Evolutionary conservation across 805 yeast species (phyloP).

Genomic region (Kurtzmaniella fragi): DNA sequence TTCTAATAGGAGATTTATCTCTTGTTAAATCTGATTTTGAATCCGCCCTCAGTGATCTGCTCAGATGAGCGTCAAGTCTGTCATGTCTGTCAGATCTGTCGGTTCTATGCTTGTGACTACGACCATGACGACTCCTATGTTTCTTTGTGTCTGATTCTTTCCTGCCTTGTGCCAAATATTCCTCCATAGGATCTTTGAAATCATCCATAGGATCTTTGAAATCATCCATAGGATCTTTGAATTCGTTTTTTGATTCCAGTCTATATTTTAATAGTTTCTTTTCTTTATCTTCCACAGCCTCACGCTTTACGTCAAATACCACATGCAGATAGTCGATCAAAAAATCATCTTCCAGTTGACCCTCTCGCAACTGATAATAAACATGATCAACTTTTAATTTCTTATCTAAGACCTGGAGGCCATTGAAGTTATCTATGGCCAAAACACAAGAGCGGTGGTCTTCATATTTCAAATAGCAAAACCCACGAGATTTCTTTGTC

Average conservation of each 20-base stretch:
- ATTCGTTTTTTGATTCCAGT: no score
- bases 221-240: conserved; percentile 34
- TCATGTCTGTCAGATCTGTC: not conserved
- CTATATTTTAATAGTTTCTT: conserved; percentile 1
- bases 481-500: conserved; percentile 53
- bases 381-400: conserved; percentile 65
- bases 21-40: not conserved
- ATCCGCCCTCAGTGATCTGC: not conserved
- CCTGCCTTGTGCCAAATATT: conserved; percentile 5
- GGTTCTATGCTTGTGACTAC: conserved; percentile 1
- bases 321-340: conserved; percentile 21
- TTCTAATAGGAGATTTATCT: no score
- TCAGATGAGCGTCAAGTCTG: not conserved
- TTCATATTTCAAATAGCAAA: conserved; percentile 78
- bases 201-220: conserved; percentile 12
- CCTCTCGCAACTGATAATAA: conserved; percentile 50
- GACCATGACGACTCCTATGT: conserved; percentile 5
- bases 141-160: not conserved
- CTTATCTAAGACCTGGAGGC: conserved; percentile 49
- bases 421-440: conserved; percentile 88
- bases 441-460: conserved; percentile 74
- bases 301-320: not conserved
- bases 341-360: conserved; percentile 44
- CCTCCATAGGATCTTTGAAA: conserved; percentile 16
- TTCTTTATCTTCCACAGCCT: conserved; percentile 4